phyloP scores from a whole-genome alignment of 495 filamentous ascomycete genomes.

The Tuber indicum region DNA sequence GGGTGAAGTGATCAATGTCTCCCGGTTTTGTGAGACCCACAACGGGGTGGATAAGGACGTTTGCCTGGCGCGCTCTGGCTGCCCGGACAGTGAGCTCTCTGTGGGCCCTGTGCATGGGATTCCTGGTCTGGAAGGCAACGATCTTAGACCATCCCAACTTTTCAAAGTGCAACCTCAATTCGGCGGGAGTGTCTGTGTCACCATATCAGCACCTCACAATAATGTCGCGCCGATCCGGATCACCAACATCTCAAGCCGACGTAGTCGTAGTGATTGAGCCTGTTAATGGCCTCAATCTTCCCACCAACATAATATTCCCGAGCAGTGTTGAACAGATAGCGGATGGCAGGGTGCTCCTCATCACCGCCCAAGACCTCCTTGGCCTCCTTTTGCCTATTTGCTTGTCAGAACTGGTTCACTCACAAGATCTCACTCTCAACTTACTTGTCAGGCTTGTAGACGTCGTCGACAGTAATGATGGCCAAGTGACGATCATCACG shows the following conservation, averaged over 20 bases:
- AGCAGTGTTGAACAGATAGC: conserved; percentile 71
- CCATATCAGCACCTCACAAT: conserved; percentile 24
- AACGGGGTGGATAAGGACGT: conserved; percentile 97
- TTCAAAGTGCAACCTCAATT: conserved; percentile 93
- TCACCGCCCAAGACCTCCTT: conserved; percentile 94
- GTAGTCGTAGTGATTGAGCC: conserved; percentile 97
- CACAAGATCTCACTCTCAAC: conserved; percentile 38
- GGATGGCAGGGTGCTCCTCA: conserved; percentile 84
- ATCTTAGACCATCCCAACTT: conserved; percentile 97
- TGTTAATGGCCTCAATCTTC: conserved; percentile 88
- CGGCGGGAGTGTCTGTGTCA: conserved; percentile 76
- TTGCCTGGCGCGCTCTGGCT: conserved; percentile 87
- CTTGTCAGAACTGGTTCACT: conserved; percentile 43
- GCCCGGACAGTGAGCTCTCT: conserved; percentile 95
- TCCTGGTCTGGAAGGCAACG: conserved; percentile 97
- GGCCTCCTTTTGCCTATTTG: conserved; percentile 69
- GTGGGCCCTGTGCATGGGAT: conserved; percentile 98
- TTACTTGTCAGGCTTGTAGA: conserved; percentile 96
- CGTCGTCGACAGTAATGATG: conserved; percentile 90
- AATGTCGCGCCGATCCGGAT: not conserved
- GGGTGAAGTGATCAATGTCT: conserved; percentile 99
- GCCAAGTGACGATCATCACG: conserved; percentile 92
- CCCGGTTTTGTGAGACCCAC: conserved; percentile 97
- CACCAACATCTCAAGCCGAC: conserved; percentile 83
- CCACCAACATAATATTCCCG: conserved; percentile 90